phyloP scores from a whole-genome alignment of 73 alveolate species.

The Symbiodinium natans region DNA sequence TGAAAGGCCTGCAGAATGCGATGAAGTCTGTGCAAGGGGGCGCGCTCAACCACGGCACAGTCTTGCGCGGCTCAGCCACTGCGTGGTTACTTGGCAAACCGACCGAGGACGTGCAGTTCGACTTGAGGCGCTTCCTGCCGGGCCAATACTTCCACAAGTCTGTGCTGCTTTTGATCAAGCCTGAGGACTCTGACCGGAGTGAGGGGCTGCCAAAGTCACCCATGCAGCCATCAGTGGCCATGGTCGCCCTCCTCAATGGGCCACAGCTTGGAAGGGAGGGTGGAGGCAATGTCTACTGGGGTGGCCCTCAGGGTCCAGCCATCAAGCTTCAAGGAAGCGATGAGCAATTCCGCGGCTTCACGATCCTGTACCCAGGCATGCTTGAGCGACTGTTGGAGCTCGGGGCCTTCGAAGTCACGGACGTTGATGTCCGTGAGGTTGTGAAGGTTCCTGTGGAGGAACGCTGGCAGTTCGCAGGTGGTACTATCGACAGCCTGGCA shows the following conservation, averaged over 20 bases:
- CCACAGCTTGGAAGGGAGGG: neutral
- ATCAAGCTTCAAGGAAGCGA: neutral
- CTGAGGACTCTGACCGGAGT: neutral
- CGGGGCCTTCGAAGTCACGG: neutral
- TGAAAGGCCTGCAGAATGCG: neutral
- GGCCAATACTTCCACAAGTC: constrained; percentile 18
- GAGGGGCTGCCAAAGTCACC: neutral
- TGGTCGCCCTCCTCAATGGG: constrained; percentile 7
- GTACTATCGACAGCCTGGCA: neutral
- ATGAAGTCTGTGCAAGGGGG: neutral
- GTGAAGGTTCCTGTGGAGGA: neutral
- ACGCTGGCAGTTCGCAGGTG: constrained; percentile 72
- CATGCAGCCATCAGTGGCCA: neutral
- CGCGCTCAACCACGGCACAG: constrained; percentile 19
- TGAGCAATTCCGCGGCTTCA: constrained; percentile 21
- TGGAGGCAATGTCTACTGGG: constrained; percentile 4
- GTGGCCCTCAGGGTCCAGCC: constrained; percentile 61
- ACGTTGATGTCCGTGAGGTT: neutral
- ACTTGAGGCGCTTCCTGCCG: neutral
- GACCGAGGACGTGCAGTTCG: neutral
- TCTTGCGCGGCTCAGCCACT: constrained; percentile 46
- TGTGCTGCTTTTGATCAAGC: neutral
- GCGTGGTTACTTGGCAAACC: constrained; percentile 34
- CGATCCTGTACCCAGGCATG: neutral
- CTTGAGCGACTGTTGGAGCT: constrained; percentile 5